Evolutionary conservation across 768 basidiomycete species (phyloP).

Genomic region (Daedaleopsis nitida): DNA sequence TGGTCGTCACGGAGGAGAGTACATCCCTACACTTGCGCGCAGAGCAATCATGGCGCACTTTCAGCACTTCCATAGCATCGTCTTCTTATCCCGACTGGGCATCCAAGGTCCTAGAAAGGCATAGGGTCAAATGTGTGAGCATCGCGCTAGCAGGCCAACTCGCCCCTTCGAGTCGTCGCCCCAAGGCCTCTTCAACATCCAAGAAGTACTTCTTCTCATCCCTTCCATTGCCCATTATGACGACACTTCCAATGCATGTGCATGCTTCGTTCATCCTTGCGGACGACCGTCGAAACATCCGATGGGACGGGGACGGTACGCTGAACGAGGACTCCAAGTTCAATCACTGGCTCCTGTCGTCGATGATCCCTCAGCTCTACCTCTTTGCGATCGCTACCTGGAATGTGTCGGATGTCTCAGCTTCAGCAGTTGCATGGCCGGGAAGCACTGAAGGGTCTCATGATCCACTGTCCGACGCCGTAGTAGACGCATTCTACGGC

Average conservation of each 20-base stretch:
- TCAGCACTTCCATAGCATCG: not conserved
- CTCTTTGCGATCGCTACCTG: slow-evolving; percentile 39
- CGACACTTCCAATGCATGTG: slow-evolving; percentile 47
- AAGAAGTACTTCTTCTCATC: slow-evolving; percentile 41
- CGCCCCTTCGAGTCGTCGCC: slow-evolving; percentile 2
- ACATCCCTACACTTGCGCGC: not conserved
- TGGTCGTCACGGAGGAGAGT: not conserved
- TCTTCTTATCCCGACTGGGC: not conserved
- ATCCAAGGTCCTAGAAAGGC: slow-evolving; percentile 10
- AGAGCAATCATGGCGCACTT: not conserved
- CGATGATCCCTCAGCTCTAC: slow-evolving; percentile 41
- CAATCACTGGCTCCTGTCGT: slow-evolving; percentile 45
- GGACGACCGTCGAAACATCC: slow-evolving; percentile 46
- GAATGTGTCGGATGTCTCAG: slow-evolving; percentile 20
- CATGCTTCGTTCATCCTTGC: slow-evolving; percentile 49
- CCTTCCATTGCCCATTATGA: slow-evolving; percentile 43
- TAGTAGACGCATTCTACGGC: slow-evolving; percentile 2
- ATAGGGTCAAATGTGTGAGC: slow-evolving; percentile 33
- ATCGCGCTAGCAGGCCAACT: slow-evolving; percentile 35
- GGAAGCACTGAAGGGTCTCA: not conserved
- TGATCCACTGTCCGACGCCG: slow-evolving; percentile 1
- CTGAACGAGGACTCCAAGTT: slow-evolving; percentile 38
- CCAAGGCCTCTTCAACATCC: slow-evolving; percentile 20
- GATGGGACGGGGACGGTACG: slow-evolving; percentile 38
- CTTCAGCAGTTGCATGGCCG: slow-evolving; percentile 40